phyloP scores from a whole-genome alignment of 2,329 filamentous ascomycete genomes.

The Cryphonectria carpinicola region DNA sequence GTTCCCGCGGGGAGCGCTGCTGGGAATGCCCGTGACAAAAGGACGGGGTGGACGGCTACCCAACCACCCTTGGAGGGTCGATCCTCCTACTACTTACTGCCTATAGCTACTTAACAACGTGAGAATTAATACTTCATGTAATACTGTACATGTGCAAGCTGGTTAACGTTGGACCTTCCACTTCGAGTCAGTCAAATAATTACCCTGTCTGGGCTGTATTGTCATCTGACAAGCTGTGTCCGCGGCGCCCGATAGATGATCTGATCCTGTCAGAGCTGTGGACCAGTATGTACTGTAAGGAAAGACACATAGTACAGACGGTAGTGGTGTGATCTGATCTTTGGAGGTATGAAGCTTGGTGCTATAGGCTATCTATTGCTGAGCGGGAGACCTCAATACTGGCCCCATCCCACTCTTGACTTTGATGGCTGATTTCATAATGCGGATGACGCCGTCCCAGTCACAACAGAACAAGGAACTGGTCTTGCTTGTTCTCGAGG shows the following conservation, averaged over 20 bases:
- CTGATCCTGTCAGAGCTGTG: neutral
- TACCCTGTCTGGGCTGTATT: neutral
- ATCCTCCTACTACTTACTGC: neutral
- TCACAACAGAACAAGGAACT: neutral
- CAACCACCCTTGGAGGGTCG: neutral
- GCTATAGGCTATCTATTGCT: neutral
- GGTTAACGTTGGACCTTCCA: neutral
- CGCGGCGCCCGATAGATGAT: slow-evolving; percentile 7
- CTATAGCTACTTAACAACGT: neutral
- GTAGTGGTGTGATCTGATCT: neutral
- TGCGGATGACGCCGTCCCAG: neutral
- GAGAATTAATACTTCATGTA: neutral
- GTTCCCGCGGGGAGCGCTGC: slow-evolving; percentile 3
- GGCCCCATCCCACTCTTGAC: neutral
- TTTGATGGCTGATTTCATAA: neutral
- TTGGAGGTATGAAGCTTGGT: neutral
- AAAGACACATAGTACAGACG: too few species aligned
- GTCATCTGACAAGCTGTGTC: slow-evolving; percentile 3
- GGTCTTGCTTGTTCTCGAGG: neutral
- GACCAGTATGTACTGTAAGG: neutral
- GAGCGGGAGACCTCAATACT: neutral
- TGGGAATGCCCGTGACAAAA: neutral
- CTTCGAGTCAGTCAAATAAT: neutral
- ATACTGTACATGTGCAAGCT: neutral
- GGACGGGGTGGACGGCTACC: neutral